Conservation (phyloP, 192 early-diverging fungal genomes). For the Linderina pennispora region DNA sequence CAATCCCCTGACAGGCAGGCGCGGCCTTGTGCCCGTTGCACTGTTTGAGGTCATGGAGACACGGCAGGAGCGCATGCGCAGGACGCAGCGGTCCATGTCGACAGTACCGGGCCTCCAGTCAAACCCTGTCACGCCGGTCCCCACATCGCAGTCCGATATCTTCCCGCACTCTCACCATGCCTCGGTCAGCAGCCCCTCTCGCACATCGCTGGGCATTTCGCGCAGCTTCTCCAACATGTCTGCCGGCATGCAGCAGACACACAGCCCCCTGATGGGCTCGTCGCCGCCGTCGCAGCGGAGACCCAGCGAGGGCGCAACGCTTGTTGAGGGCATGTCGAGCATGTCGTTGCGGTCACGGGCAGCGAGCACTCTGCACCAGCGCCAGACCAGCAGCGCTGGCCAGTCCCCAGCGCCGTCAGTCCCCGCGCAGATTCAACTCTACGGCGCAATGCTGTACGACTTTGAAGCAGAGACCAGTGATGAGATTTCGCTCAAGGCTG, state of each 20-base stretch:
- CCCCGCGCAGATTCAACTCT: constrained; percentile 38
- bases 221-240: constrained; percentile 10
- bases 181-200: neutral
- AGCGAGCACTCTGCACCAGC: constrained; percentile 35
- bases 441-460: constrained; percentile 68
- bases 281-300: constrained; percentile 14
- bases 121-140: neutral
- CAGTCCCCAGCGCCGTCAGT: constrained; percentile 12
- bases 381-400: constrained; percentile 1
- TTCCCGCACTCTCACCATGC: neutral
- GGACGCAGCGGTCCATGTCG: constrained; percentile 40
- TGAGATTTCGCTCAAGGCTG: constrained; percentile 63
- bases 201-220: constrained; percentile 21
- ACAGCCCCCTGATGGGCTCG: neutral
- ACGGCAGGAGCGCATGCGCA: constrained; percentile 43
- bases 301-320: constrained; percentile 15
- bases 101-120: constrained; percentile 12
- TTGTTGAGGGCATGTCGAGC: constrained; percentile 10
- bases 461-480: constrained; percentile 67
- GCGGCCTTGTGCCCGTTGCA: constrained; percentile 63
- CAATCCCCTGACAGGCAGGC: constrained; percentile 64
- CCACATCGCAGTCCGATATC: neutral
- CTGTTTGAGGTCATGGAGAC: constrained; percentile 64
- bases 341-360: constrained; percentile 38
- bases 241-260: no score